Evolutionary conservation across 1,284 basidiomycete genomes (phyloP).

Genomic region (Irpex sp.): DNA sequence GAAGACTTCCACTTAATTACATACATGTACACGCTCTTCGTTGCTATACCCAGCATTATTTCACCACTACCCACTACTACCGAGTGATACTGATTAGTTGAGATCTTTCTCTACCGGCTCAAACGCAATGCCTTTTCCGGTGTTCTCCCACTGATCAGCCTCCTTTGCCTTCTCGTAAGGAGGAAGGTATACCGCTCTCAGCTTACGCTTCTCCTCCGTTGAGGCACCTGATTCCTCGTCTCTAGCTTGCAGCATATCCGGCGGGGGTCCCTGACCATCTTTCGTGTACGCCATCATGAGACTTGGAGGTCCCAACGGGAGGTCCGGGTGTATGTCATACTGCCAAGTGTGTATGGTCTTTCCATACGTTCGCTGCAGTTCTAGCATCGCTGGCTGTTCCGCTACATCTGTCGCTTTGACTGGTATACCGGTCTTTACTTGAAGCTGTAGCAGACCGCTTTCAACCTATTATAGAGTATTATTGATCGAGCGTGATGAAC

Average conservation of each 20-base stretch:
- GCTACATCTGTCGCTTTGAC: constrained; percentile 31
- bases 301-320: constrained; percentile 43
- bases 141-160: constrained; percentile 34
- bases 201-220: constrained; percentile 30
- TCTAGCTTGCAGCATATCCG: constrained; percentile 27
- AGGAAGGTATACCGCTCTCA: constrained; percentile 33
- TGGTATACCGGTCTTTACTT: constrained; percentile 35
- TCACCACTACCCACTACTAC: background rate
- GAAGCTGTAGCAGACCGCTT: constrained; percentile 41
- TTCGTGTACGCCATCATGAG: constrained; percentile 42
- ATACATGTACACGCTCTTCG: no score
- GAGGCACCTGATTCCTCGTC: constrained; percentile 33
- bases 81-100: constrained; percentile 1
- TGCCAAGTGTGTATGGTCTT: constrained; percentile 49
- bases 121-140: constrained; percentile 24
- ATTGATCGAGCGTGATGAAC: no score
- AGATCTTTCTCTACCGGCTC: constrained; percentile 19
- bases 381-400: constrained; percentile 42
- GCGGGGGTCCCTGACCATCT: constrained; percentile 30
- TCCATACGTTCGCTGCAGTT: constrained; percentile 45
- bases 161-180: constrained; percentile 31
- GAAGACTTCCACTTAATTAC: background rate
- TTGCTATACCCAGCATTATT: background rate
- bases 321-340: constrained; percentile 35
- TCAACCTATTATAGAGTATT: constrained; percentile 29